Conservation (phyloP, 1,284 basidiomycete genomes). For the Naganishia liquefaciens region DNA sequence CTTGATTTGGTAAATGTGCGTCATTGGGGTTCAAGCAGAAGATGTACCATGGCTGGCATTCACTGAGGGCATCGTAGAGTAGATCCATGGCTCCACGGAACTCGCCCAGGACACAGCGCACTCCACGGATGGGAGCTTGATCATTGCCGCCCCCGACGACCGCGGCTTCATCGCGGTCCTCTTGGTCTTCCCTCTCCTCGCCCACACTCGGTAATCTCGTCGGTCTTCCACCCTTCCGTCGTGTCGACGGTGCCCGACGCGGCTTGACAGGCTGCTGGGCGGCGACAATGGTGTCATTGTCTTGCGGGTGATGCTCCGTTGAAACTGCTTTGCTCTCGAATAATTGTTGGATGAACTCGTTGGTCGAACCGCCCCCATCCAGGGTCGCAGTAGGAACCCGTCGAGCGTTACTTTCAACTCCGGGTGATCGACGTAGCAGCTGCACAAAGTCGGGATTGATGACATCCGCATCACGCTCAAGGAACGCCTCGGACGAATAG, state of each 20-base stretch:
- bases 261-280: slow-evolving; percentile 91
- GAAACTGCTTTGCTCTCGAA: slow-evolving; percentile 86
- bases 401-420: slow-evolving; percentile 22
- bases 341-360: slow-evolving; percentile 85
- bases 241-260: slow-evolving; percentile 84
- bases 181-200: slow-evolving; percentile 61
- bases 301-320: slow-evolving; percentile 83
- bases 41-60: slow-evolving; percentile 88
- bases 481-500: slow-evolving; percentile 85
- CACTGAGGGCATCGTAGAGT: slow-evolving; percentile 83
- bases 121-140: slow-evolving; percentile 45
- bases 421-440: slow-evolving; percentile 68
- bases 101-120: slow-evolving; percentile 80
- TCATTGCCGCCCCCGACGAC: slow-evolving; percentile 48
- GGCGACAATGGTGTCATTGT: slow-evolving; percentile 90
- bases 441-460: slow-evolving; percentile 92
- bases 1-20: slow-evolving; percentile 86
- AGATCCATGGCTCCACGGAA: slow-evolving; percentile 80
- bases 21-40: slow-evolving; percentile 95
- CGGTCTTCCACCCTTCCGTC: slow-evolving; percentile 61
- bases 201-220: slow-evolving; percentile 58
- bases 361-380: slow-evolving; percentile 65
- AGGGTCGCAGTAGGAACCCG: slow-evolving; percentile 26
- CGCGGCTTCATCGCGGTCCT: slow-evolving; percentile 58
- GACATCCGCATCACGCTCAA: slow-evolving; percentile 84